A percentile compares a stretch with the other conserved stretches of the same genome.
phyloP scores from a whole-genome alignment of 2,329 filamentous ascomycete genomes.

The Fusarium ambrosium region DNA sequence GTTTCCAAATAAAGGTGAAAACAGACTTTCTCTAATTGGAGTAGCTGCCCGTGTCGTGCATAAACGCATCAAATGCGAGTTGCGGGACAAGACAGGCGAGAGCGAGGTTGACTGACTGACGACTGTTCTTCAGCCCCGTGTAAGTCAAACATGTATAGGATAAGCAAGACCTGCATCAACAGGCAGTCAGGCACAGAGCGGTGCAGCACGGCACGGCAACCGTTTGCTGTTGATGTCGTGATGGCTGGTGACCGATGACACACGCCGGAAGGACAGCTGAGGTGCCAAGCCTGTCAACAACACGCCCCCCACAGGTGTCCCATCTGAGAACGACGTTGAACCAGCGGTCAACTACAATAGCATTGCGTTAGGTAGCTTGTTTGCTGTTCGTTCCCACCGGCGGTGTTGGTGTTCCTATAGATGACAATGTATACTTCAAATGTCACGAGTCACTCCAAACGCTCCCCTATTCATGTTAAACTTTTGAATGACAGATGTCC shows the following conservation, averaged over 20 bases:
- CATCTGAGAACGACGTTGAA: neutral
- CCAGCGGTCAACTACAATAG: slow-evolving; percentile 1
- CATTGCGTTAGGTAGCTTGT: neutral
- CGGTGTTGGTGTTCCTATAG: neutral
- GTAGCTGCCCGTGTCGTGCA: neutral
- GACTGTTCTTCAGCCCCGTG: neutral
- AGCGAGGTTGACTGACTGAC: neutral
- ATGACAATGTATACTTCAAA: neutral
- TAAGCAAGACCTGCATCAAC: neutral
- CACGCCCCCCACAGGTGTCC: slow-evolving; percentile 15
- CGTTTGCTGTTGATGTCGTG: slow-evolving; percentile 18
- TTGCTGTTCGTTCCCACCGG: neutral
- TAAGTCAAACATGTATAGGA: slow-evolving; percentile 5
- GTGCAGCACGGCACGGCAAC: neutral
- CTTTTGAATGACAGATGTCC: slow-evolving; percentile 10
- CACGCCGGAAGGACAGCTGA: slow-evolving; percentile 6
- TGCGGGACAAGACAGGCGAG: neutral
- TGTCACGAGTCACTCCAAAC: slow-evolving; percentile 1
- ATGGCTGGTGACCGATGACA: slow-evolving; percentile 14
- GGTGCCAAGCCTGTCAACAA: slow-evolving; percentile 5
- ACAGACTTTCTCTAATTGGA: neutral
- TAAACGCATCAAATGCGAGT: neutral
- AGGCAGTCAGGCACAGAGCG: neutral
- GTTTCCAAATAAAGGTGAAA: neutral
- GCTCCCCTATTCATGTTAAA: slow-evolving; percentile 1